These are phyloP conservation scores for Neurospora sp. DNA, from an alignment of 495 filamentous ascomycete genomes.

Conservation along the genomic window DNA sequence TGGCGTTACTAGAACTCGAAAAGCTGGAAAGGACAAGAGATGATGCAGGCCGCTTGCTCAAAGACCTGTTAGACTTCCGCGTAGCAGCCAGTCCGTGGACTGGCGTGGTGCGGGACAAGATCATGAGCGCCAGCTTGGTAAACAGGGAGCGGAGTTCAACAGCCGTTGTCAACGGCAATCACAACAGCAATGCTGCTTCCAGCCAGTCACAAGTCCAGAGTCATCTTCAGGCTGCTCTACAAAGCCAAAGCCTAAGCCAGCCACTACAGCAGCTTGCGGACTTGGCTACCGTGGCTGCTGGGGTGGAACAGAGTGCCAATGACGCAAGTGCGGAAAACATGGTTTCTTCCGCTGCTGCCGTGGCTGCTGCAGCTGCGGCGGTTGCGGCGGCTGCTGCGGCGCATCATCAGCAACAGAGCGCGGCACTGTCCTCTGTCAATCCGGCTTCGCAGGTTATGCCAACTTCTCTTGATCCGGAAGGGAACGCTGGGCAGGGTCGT, in stretches of 20 bases:
- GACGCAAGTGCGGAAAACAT: conserved; percentile 10
- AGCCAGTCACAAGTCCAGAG: conserved; percentile 20
- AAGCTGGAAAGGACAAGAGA: conserved; percentile 24
- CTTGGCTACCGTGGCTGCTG: conserved; percentile 39
- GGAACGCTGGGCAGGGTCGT: not conserved
- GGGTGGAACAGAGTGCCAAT: conserved; percentile 9
- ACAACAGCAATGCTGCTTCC: not conserved
- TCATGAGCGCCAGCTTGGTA: conserved; percentile 21
- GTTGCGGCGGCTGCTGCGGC: not conserved
- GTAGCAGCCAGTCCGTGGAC: conserved; percentile 35
- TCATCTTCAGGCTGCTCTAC: not conserved
- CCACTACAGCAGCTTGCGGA: conserved; percentile 54
- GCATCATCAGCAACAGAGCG: not conserved
- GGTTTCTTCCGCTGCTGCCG: not conserved
- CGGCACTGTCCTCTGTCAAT: not conserved
- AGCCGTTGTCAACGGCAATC: not conserved
- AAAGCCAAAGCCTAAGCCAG: not conserved
- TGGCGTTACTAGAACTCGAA: conserved; percentile 57
- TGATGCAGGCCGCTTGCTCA: conserved; percentile 23
- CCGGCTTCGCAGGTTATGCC: not conserved
- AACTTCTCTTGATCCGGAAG: not conserved
- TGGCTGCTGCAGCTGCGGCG: not conserved
- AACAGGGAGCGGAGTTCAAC: not conserved
- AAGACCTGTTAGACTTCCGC: conserved; percentile 23
- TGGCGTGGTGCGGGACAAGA: conserved; percentile 33